Conservation (phyloP, 2,329 filamentous ascomycete genomes). For the Nigrospora osmanthi region DNA sequence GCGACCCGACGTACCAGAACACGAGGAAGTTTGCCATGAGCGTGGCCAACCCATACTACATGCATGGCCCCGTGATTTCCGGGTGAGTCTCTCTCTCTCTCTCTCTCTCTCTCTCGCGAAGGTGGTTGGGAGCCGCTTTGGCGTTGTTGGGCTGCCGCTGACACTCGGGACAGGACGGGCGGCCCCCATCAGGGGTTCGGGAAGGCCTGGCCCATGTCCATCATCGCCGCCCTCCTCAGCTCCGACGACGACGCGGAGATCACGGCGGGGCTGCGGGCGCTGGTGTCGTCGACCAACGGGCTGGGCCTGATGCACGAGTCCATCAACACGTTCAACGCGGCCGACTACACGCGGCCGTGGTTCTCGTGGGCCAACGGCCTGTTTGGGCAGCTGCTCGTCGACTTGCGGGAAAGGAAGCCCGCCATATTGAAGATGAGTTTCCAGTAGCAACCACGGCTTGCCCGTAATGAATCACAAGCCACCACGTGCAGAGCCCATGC, state of each 20-base stretch:
- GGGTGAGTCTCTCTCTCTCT: constrained; percentile 19
- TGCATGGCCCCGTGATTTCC: constrained; percentile 57
- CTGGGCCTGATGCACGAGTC: constrained; percentile 78
- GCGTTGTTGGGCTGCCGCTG: too few relatives aligned
- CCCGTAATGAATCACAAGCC: background rate
- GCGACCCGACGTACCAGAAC: constrained; percentile 65
- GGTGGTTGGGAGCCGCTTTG: too few relatives aligned
- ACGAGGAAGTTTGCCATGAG: constrained; percentile 73
- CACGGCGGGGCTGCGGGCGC: constrained; percentile 46
- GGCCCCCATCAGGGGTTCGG: constrained; percentile 57
- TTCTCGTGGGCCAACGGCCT: constrained; percentile 89
- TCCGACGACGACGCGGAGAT: constrained; percentile 72
- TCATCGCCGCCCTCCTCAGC: constrained; percentile 44
- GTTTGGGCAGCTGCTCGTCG: constrained; percentile 75
- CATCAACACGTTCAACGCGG: constrained; percentile 55
- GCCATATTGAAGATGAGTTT: constrained; percentile 32
- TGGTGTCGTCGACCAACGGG: constrained; percentile 63
- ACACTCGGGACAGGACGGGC: constrained; percentile 29
- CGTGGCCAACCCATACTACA: constrained; percentile 71
- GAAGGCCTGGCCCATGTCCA: constrained; percentile 48
- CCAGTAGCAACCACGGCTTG: constrained; percentile 11
- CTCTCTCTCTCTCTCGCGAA: too few relatives aligned
- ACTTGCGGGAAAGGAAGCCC: constrained; percentile 64
- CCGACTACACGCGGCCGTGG: constrained; percentile 35
- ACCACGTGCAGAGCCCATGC: too few relatives aligned